Conservation (phyloP, 371 early-diverging fungal genomes). For the Mucor lusitanicus region DNA sequence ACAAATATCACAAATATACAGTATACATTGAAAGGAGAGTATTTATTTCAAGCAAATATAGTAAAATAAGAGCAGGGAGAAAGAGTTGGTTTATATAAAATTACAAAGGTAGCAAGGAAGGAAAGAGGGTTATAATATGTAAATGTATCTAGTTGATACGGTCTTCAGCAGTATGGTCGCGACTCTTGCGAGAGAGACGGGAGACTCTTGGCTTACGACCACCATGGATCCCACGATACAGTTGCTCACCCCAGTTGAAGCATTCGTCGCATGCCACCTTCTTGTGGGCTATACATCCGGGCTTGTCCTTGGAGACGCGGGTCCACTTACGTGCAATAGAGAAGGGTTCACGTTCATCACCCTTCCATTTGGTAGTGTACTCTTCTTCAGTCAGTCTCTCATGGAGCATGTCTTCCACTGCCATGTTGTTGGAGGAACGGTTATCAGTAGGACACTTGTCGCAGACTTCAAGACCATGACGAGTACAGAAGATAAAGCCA, state of each 20-base stretch:
- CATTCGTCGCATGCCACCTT: constrained; percentile 47
- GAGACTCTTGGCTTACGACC: constrained; percentile 35
- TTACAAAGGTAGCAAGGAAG: not conserved
- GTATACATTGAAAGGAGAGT: not conserved
- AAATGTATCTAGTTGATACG: constrained; percentile 7
- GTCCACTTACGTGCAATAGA: constrained; percentile 43
- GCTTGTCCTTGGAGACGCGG: constrained; percentile 42
- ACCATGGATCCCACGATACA: constrained; percentile 37
- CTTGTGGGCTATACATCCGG: constrained; percentile 47
- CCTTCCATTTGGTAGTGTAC: constrained; percentile 46
- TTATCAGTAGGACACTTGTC: constrained; percentile 51
- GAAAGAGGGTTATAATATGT: not conserved
- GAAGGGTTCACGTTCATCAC: constrained; percentile 51
- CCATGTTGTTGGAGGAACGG: constrained; percentile 39
- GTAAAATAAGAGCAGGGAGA: not conserved
- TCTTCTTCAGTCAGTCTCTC: constrained; percentile 41
- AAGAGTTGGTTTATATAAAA: not conserved
- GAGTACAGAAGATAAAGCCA: constrained; percentile 40
- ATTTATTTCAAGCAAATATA: not conserved
- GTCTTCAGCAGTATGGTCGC: constrained; percentile 9
- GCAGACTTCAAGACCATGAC: constrained; percentile 49
- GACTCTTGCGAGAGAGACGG: constrained; percentile 24
- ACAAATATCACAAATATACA: not conserved
- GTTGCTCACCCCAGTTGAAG: constrained; percentile 49
- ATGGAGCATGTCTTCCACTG: constrained; percentile 44